Evolutionary conservation across 306 rosid species (phyloP), one percentile per base, ranked within the genome.

Genomic region (Mucuna pruriens): DNA sequence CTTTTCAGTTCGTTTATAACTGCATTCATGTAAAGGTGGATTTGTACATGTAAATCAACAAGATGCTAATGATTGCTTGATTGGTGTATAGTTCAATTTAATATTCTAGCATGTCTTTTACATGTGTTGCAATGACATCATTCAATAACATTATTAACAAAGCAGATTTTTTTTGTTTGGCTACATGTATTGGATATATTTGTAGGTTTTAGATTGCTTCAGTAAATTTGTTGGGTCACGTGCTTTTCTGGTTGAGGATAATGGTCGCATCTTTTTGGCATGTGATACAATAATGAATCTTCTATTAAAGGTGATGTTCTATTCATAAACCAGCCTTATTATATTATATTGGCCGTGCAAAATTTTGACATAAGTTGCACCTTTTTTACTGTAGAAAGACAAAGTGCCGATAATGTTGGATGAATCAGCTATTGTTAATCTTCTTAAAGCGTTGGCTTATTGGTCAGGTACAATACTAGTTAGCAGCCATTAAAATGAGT

Each of bases 231-330:
- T 88, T 68, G 84, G 90, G 71, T 60, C 84, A 67, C 60, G 67
- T 44, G 63, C 83, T 77, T 74, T 39, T 23, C 29, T 72, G 85
- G 88, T 83, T 54, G 91, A 89, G 78, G 87, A 90, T 65, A 79
- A 78, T 74, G 85, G 96, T 78, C 77, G 91, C 74, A 67, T 90
- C 84, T 88, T 91, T 82, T 80, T 91, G 92, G 98, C 98, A 6
- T 93, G 97, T 85, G 98, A 95, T 80, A 93, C 97, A 54, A 77
- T 93, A 75, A 62, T 93, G 92, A 95, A 93, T 84, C 79, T 95
- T 70, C 89, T 93, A 60, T 72, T 95, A 57, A 89, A 93, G 99
- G 99, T 95, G 85, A 82, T 29, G 23, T 36, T 74, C 70, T 66
- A 48, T 71, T 80, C 69, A 61, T 71, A 68, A 62, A 49, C 74